These are phyloP conservation scores for Musa itinerans DNA, from an alignment of 176 grass and related monocot species.

Conservation along the genomic window DNA sequence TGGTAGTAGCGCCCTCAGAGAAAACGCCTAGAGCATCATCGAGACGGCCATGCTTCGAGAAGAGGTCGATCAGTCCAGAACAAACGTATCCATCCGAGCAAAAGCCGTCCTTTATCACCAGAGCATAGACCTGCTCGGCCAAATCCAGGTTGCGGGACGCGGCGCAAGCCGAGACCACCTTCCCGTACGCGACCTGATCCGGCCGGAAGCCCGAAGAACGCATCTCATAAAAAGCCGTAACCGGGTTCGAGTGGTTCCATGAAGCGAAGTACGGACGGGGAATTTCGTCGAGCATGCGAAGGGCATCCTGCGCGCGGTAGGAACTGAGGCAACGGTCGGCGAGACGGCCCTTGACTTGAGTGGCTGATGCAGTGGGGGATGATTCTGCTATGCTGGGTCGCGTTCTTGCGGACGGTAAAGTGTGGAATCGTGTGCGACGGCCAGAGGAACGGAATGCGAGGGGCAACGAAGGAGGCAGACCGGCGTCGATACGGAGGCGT, in stretches of 20 bases:
- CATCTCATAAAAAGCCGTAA: conserved; percentile 20
- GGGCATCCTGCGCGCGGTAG: not conserved
- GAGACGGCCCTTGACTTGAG: not conserved
- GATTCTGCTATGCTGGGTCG: not conserved
- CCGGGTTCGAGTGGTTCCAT: conserved; percentile 4
- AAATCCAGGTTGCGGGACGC: conserved; percentile 9
- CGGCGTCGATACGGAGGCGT: not conserved
- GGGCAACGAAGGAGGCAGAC: not conserved
- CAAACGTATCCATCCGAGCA: conserved; percentile 39
- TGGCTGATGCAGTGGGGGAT: not conserved
- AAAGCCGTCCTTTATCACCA: conserved; percentile 42
- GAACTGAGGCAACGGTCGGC: not conserved
- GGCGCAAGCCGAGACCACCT: conserved; percentile 30
- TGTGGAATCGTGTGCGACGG: not conserved
- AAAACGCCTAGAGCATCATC: conserved; percentile 35
- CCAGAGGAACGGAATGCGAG: not conserved
- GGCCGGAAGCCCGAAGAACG: conserved; percentile 23
- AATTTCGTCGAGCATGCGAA: conserved; percentile 46
- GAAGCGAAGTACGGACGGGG: conserved; percentile 1
- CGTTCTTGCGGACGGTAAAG: not conserved
- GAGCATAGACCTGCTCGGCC: conserved; percentile 41
- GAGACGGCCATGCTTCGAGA: conserved; percentile 34
- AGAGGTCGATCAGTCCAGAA: conserved; percentile 38
- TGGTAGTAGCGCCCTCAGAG: conserved; percentile 23
- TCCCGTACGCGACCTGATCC: conserved; percentile 35